These are phyloP conservation scores for Ceratocystis albifundus DNA, from an alignment of 2,329 filamentous ascomycete species.

Conservation along the genomic window DNA sequence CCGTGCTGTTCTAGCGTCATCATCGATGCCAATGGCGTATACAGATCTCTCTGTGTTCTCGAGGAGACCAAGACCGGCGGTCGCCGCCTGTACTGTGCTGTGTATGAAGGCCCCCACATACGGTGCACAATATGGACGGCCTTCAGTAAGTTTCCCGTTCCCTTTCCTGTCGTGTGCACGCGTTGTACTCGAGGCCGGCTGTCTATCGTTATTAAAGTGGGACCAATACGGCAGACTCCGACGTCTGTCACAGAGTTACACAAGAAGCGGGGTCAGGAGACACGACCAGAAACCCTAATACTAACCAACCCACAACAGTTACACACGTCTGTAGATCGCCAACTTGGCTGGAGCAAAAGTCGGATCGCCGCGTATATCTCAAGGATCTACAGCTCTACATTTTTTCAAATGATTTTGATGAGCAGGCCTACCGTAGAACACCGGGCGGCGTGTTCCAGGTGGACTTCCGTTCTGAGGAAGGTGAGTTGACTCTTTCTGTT, in stretches of 20 bases:
- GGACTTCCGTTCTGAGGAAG: conserved; percentile 36
- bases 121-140: conserved; percentile 41
- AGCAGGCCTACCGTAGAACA: conserved; percentile 41
- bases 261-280: background rate
- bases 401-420: conserved; percentile 46
- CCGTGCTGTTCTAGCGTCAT: conserved; percentile 37
- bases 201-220: background rate
- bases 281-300: background rate
- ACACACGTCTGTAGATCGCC: conserved; percentile 40
- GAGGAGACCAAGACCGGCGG: conserved; percentile 39
- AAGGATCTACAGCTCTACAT: conserved; percentile 47
- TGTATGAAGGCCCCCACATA: conserved; percentile 27
- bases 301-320: conserved; percentile 31
- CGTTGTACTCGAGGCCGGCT: no score
- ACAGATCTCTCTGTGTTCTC: conserved; percentile 43
- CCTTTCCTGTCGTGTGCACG: no score
- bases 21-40: conserved; percentile 41
- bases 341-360: conserved; percentile 42
- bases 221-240: background rate
- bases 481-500: conserved; percentile 24
- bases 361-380: conserved; percentile 39
- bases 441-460: conserved; percentile 41
- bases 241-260: background rate
- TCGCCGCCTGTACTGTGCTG: conserved; percentile 45
- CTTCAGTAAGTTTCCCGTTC: conserved; percentile 38